phyloP scores from a whole-genome alignment of 129 eudicot species.

The Ambrosia trifida region DNA sequence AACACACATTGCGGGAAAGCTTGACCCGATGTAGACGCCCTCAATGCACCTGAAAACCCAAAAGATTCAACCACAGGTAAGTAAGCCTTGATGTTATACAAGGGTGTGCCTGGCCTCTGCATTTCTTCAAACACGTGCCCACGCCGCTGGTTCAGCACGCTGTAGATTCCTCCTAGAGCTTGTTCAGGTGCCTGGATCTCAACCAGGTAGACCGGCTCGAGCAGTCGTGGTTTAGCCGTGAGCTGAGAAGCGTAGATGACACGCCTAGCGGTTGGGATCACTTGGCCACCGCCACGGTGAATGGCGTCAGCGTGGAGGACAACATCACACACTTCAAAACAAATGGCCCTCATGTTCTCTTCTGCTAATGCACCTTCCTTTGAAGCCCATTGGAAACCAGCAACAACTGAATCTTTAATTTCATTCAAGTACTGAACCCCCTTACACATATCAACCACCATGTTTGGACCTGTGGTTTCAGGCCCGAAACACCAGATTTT shows the following conservation, averaged over 20 bases:
- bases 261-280: conserved; percentile 77
- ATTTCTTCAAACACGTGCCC: conserved; percentile 81
- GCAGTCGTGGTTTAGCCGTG: conserved; percentile 71
- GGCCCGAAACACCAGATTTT: conserved; percentile 89
- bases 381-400: conserved; percentile 92
- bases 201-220: conserved; percentile 75
- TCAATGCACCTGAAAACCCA: conserved; percentile 63
- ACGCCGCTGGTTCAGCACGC: conserved; percentile 77
- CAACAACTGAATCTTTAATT: conserved; percentile 83
- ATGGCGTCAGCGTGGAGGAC: conserved; percentile 85
- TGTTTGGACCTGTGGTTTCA: conserved; percentile 80
- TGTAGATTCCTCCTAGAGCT: conserved; percentile 83
- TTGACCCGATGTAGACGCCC: conserved; percentile 82
- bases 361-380: conserved; percentile 79
- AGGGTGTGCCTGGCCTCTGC: conserved; percentile 85
- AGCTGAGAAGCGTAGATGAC: conserved; percentile 75
- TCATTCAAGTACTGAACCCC: conserved; percentile 84
- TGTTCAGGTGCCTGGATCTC: conserved; percentile 79
- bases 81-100: conserved; percentile 81
- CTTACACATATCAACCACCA: conserved; percentile 95
- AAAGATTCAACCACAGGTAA: conserved; percentile 74
- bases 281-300: conserved; percentile 84
- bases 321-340: conserved; percentile 81
- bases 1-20: conserved; percentile 87
- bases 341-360: conserved; percentile 73